These are phyloP conservation scores for Phanerochaete carnosa DNA, from an alignment of 768 basidiomycete species.

Conservation along the genomic window DNA sequence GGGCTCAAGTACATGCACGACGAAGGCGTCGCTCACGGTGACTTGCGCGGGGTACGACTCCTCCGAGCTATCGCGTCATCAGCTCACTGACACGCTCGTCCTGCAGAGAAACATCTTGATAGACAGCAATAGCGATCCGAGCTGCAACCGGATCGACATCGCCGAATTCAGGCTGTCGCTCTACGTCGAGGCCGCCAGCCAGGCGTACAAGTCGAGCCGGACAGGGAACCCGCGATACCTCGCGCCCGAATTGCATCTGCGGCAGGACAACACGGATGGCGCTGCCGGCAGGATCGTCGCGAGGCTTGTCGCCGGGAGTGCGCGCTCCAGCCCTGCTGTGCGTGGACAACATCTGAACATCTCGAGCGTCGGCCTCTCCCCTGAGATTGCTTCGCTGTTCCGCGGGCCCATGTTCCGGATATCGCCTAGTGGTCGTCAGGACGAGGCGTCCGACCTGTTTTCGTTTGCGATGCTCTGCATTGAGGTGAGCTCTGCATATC, in stretches of 20 bases:
- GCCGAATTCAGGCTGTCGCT: slow-evolving; percentile 2
- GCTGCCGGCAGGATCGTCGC: not conserved
- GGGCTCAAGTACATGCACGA: slow-evolving; percentile 3
- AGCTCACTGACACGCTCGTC: not conserved
- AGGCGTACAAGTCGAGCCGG: not conserved
- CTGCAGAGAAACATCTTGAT: not conserved
- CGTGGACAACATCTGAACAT: too few species aligned
- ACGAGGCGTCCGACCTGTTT: not conserved
- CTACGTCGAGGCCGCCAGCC: not conserved
- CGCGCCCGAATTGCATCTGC: slow-evolving; percentile 1
- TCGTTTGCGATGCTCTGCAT: slow-evolving; percentile 1
- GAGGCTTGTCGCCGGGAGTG: too few species aligned
- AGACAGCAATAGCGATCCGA: not conserved
- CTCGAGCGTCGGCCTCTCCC: too few species aligned
- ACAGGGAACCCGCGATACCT: not conserved
- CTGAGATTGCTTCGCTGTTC: too few species aligned
- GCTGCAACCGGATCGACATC: not conserved
- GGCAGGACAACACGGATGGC: not conserved
- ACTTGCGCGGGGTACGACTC: not conserved
- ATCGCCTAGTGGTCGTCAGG: not conserved
- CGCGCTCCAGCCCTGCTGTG: too few species aligned
- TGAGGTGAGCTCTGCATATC: slow-evolving; percentile 1
- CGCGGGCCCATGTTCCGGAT: not conserved
- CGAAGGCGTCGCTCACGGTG: slow-evolving; percentile 1
- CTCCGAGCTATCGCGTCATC: not conserved